Evolutionary conservation across 202 grass and related monocot genomes (phyloP).

Genomic region (Cymbopogon flexuosus): DNA sequence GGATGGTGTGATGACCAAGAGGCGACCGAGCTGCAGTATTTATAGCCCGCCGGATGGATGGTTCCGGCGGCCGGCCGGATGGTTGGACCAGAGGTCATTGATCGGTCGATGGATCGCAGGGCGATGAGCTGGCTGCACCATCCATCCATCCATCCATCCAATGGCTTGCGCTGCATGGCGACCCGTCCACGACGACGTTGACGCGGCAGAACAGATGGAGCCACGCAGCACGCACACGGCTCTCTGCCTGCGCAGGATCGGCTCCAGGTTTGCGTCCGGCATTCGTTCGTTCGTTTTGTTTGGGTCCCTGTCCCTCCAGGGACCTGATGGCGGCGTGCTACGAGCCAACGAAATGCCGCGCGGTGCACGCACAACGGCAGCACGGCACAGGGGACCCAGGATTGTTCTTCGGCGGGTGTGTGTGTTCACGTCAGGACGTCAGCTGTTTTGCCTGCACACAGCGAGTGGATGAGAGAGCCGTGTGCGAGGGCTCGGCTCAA

Average conservation of each 20-base stretch:
- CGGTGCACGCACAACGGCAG: neutral
- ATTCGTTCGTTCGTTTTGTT: neutral
- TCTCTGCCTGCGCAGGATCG: neutral
- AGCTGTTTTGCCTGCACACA: neutral
- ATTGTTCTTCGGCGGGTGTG: neutral
- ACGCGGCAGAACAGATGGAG: slow-evolving; percentile 9
- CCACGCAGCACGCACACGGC: neutral
- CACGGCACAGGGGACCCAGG: no score
- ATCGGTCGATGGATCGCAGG: neutral
- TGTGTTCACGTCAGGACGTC: slow-evolving; percentile 7
- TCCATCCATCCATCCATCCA: neutral
- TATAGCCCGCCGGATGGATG: slow-evolving; percentile 27
- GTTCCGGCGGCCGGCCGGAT: neutral
- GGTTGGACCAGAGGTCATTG: slow-evolving; percentile 22
- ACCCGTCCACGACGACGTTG: neutral
- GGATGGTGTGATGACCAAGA: no score
- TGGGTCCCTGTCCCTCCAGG: no score
- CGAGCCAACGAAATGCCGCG: neutral
- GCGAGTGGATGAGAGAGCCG: neutral
- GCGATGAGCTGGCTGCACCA: neutral
- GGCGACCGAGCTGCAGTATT: slow-evolving; percentile 9
- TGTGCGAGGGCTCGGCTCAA: neutral
- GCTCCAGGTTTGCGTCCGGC: neutral
- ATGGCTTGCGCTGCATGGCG: neutral
- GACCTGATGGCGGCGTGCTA: neutral